These are phyloP conservation scores for Bimuria novae-zelandiae DNA, from an alignment of 2,329 filamentous ascomycete genomes.

Conservation along the genomic window DNA sequence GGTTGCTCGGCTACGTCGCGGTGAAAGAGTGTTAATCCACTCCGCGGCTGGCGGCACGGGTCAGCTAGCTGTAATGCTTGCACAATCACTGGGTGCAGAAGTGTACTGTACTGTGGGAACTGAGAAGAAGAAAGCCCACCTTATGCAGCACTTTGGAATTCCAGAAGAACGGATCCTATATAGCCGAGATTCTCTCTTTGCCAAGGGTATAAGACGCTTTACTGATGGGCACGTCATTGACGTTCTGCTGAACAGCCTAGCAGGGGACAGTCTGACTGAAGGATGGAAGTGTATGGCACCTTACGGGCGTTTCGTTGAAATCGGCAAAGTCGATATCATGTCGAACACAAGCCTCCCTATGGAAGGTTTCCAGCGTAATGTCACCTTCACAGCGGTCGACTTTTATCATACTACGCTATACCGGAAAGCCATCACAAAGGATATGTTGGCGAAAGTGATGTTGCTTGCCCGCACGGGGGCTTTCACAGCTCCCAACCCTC, in stretches of 20 bases:
- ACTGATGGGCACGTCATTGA: too few relatives aligned
- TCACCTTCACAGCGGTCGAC: not conserved
- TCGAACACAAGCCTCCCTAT: too few relatives aligned
- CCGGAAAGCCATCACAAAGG: not conserved
- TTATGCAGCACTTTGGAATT: too few relatives aligned
- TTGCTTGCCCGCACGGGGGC: not conserved
- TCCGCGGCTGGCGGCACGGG: constrained; percentile 22
- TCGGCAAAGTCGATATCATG: too few relatives aligned
- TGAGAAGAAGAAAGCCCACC: not conserved
- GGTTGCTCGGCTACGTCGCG: constrained; percentile 9
- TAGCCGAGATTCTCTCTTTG: too few relatives aligned
- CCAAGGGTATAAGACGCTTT: too few relatives aligned
- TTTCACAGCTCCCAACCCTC: not conserved
- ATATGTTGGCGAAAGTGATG: not conserved
- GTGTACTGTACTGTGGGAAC: constrained; percentile 19
- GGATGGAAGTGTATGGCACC: too few relatives aligned
- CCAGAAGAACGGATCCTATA: too few relatives aligned
- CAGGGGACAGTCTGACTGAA: too few relatives aligned
- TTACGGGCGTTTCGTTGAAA: too few relatives aligned
- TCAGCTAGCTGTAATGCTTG: constrained; percentile 13
- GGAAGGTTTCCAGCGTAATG: not conserved
- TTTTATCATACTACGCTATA: not conserved
- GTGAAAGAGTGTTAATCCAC: constrained; percentile 34
- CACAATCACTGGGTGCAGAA: constrained; percentile 13
- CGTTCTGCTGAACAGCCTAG: too few relatives aligned